These are phyloP conservation scores for Geosmithia flava DNA, from an alignment of 2,329 filamentous ascomycete genomes.

Conservation along the genomic window DNA sequence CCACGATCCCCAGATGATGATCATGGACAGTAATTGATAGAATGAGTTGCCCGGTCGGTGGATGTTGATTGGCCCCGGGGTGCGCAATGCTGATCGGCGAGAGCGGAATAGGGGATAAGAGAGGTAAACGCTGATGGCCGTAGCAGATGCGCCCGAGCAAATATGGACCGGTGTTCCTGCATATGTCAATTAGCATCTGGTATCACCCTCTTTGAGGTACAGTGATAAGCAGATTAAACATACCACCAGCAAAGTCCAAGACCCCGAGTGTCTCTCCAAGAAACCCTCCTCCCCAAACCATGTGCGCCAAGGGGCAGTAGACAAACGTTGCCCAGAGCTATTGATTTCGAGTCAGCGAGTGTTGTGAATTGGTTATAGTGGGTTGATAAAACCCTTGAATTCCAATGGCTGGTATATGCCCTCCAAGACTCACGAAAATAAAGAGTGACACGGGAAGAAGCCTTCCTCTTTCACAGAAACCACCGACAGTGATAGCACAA, in stretches of 20 bases:
- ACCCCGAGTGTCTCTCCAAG: constrained; percentile 6
- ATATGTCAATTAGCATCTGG: not conserved
- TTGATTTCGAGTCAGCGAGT: not conserved
- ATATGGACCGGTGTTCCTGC: constrained; percentile 5
- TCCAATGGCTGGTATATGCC: not conserved
- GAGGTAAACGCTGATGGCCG: constrained; percentile 7
- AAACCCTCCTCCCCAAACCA: constrained; percentile 8
- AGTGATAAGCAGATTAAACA: not conserved
- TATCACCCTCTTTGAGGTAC: not conserved
- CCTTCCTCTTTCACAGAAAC: constrained; percentile 6
- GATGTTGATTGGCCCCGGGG: constrained; percentile 5
- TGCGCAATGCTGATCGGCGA: constrained; percentile 3
- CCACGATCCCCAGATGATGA: constrained; percentile 9
- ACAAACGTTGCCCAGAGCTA: constrained; percentile 7
- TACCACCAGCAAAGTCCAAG: constrained; percentile 7
- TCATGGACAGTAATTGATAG: constrained; percentile 6
- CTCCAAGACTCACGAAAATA: constrained; percentile 4
- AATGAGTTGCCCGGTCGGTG: constrained; percentile 7
- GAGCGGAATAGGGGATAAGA: constrained; percentile 8
- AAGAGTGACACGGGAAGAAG: constrained; percentile 6
- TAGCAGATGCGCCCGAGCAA: constrained; percentile 6
- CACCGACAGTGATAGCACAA: constrained; percentile 7
- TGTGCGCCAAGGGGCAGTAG: constrained; percentile 8
- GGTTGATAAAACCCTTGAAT: not conserved
- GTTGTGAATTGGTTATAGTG: not conserved